Percentiles rank a stretch among this genome's conserved stretches.
Conservation (phyloP, 2,329 filamentous ascomycete species). For the Sporothrix brunneoviolacea region DNA sequence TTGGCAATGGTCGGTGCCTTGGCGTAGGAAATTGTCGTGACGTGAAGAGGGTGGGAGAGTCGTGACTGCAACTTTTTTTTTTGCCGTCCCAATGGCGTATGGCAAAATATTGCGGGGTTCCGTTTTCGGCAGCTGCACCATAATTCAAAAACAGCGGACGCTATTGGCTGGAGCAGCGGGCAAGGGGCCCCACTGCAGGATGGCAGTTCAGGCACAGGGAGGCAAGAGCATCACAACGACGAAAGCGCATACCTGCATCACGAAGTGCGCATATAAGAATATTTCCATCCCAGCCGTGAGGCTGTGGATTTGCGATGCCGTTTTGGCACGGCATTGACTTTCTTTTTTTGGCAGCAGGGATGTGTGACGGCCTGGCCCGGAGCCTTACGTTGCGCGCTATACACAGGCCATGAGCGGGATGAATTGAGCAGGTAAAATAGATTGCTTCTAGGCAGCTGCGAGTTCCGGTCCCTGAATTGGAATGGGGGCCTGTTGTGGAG, state of each 20-base stretch:
- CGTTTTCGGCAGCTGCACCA: conserved; percentile 11
- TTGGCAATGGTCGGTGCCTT: background rate
- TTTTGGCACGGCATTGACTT: background rate
- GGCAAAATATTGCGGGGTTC: conserved; percentile 11
- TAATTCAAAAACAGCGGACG: conserved; percentile 4
- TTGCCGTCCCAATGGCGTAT: background rate
- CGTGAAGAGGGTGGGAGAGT: background rate
- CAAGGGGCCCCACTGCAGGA: background rate
- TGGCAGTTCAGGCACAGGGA: background rate
- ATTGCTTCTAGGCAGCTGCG: no score
- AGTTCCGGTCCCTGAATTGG: no score
- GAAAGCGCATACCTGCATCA: background rate
- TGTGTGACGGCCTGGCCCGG: background rate
- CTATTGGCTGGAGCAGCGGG: conserved; percentile 1
- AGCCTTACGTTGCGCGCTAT: no score
- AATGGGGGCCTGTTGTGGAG: no score
- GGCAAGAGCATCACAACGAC: background rate
- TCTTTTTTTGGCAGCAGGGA: background rate
- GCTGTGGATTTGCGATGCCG: no score
- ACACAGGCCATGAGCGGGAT: no score
- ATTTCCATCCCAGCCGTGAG: no score
- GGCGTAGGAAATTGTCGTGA: background rate
- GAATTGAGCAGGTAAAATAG: no score
- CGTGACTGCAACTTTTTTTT: conserved; percentile 1
- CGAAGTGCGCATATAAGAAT: no score